Evolutionary conservation across 1,284 basidiomycete genomes (phyloP).

Genomic region (Naganishia liquefaciens): DNA sequence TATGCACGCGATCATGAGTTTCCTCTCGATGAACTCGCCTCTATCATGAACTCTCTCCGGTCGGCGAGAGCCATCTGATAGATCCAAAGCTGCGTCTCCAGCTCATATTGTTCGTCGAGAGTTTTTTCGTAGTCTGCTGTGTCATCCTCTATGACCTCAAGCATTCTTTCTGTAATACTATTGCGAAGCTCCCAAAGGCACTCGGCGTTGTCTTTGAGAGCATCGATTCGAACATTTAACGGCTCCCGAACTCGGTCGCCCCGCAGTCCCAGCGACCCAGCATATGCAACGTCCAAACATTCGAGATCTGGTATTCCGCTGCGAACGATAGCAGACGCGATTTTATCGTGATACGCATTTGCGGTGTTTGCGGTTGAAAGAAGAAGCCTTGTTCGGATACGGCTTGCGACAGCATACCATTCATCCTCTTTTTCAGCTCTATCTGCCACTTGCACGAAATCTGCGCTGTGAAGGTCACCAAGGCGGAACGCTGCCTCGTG

Average conservation of each 20-base stretch:
- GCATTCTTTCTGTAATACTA: conserved; percentile 44
- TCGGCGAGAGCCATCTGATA: conserved; percentile 50
- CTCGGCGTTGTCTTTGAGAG: conserved; percentile 50
- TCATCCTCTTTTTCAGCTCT: conserved; percentile 40
- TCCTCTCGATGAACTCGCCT: not conserved
- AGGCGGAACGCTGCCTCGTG: conserved; percentile 30
- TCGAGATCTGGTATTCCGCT: conserved; percentile 33
- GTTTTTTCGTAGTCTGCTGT: conserved; percentile 44
- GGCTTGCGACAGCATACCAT: conserved; percentile 44
- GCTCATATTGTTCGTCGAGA: conserved; percentile 46
- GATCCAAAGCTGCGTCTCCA: conserved; percentile 49
- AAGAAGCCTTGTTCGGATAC: conserved; percentile 46
- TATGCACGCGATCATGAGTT: not conserved
- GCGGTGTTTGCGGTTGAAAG: conserved; percentile 40
- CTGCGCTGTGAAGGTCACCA: conserved; percentile 39
- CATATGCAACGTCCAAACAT: conserved; percentile 39
- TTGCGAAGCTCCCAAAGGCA: conserved; percentile 47
- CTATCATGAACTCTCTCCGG: conserved; percentile 38
- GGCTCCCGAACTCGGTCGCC: conserved; percentile 11
- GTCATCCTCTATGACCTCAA: conserved; percentile 43
- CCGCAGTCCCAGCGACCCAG: conserved; percentile 40
- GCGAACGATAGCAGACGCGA: conserved; percentile 32
- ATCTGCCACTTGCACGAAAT: conserved; percentile 42
- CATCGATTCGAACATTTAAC: conserved; percentile 34
- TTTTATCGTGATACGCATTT: conserved; percentile 35